Percentiles rank a stretch among this genome's conserved stretches.
These are phyloP conservation scores for Alternaria arbusti DNA, from an alignment of 2,329 filamentous ascomycete genomes.

Conservation along the genomic window DNA sequence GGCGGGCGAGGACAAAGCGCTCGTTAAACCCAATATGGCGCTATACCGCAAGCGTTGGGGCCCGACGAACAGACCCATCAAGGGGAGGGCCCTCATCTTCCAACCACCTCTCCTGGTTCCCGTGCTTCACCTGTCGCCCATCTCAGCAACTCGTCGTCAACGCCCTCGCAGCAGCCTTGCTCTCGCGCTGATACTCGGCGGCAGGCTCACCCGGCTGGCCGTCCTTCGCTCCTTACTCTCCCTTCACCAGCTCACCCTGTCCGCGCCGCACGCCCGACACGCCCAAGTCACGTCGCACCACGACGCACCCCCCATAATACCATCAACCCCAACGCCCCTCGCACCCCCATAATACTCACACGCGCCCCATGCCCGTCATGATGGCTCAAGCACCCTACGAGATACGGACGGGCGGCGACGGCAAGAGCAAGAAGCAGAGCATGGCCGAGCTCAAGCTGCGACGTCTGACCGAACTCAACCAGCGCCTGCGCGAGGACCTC, in stretches of 20 bases:
- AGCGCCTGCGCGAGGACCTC: constrained; percentile 91
- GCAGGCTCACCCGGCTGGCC: constrained; percentile 36
- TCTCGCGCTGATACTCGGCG: constrained; percentile 35
- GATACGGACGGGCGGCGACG: constrained; percentile 68
- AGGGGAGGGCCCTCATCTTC: constrained; percentile 19
- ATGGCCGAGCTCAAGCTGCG: constrained; percentile 99
- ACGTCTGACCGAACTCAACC: constrained; percentile 95
- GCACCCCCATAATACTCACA: constrained; percentile 12
- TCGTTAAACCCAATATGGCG: constrained; percentile 10
- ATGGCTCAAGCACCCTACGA: constrained; percentile 70
- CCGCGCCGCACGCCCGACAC: constrained; percentile 31
- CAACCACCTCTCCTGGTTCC: constrained; percentile 25
- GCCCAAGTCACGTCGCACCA: constrained; percentile 32
- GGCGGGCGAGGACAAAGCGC: constrained; percentile 9
- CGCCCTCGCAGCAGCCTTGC: constrained; percentile 26
- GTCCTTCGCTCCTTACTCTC: constrained; percentile 43
- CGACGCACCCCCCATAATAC: constrained; percentile 19
- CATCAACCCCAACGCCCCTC: constrained; percentile 6
- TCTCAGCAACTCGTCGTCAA: constrained; percentile 29
- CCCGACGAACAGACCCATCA: constrained; percentile 18
- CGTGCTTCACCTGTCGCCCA: constrained; percentile 28
- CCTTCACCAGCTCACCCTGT: constrained; percentile 29
- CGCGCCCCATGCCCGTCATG: constrained; percentile 40
- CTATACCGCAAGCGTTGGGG: constrained; percentile 12
- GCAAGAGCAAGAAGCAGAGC: constrained; percentile 95